Conservation (phyloP, 352 stramenopile genomes). For the Phytophthora citrophthora region DNA sequence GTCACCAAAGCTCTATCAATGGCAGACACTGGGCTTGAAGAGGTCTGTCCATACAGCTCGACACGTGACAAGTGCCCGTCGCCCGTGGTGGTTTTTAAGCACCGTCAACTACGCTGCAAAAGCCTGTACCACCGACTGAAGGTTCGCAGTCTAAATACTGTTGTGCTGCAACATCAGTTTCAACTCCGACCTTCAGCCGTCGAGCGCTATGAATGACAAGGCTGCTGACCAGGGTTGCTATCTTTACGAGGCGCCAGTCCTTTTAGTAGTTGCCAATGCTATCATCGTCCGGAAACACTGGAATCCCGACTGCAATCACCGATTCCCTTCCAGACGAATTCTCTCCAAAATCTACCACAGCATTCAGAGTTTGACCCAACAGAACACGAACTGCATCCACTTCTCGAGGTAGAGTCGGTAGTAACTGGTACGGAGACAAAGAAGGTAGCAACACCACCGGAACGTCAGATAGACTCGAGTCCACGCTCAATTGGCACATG, state of each 20-base stretch:
- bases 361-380: constrained; percentile 24
- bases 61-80: constrained; percentile 1
- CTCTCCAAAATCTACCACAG: constrained; percentile 13
- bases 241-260: constrained; percentile 4
- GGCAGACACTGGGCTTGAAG: constrained; percentile 5
- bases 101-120: constrained; percentile 6
- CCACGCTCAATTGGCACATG: constrained; percentile 22
- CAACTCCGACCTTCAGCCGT: constrained; percentile 14
- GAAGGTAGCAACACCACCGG: constrained; percentile 35
- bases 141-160: constrained; percentile 18
- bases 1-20: constrained; percentile 7
- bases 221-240: not conserved
- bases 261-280: constrained; percentile 2
- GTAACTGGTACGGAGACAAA: constrained; percentile 27
- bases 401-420: constrained; percentile 2
- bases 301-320: constrained; percentile 16
- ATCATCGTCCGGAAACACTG: constrained; percentile 25
- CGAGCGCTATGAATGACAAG: constrained; percentile 10
- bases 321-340: not conserved
- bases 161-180: constrained; percentile 28
- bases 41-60: constrained; percentile 26
- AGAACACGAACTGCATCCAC: not conserved
- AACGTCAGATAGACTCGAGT: not conserved
- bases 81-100: no score
- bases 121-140: constrained; percentile 5